Conservation (phyloP, 2,329 filamentous ascomycete species). For the Coniochaeta prunicola region DNA sequence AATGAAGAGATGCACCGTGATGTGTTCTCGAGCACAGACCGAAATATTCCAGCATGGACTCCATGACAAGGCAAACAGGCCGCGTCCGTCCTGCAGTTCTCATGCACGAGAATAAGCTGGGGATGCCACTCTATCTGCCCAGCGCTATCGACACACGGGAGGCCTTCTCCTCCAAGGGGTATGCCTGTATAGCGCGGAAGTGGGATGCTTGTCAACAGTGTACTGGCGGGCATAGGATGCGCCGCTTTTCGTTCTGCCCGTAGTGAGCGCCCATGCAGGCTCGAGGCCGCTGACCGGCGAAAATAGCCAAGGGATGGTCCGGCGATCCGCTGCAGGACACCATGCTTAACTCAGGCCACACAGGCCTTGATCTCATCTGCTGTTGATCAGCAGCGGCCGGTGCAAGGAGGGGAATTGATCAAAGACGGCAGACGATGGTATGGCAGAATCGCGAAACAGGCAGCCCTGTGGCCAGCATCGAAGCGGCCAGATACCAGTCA, state of each 20-base stretch:
- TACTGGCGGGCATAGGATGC: neutral
- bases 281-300: neutral
- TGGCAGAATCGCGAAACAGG: neutral
- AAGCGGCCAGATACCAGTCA: neutral
- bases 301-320: neutral
- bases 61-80: slow-evolving; percentile 2
- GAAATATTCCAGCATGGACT: neutral
- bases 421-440: neutral
- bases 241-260: neutral
- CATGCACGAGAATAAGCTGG: slow-evolving; percentile 1
- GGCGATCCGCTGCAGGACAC: neutral
- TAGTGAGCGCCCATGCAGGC: neutral
- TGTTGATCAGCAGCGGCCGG: neutral
- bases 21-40: neutral
- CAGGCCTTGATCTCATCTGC: neutral
- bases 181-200: neutral
- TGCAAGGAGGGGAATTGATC: neutral
- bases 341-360: neutral
- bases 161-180: neutral
- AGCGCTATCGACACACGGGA: neutral
- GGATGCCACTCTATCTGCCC: neutral
- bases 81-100: neutral
- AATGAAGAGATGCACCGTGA: neutral
- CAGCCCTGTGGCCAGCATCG: neutral
- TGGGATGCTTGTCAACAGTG: neutral